A percentile compares a stretch with the other conserved stretches of the same genome.
These are phyloP conservation scores for Coemansia reversa DNA, from an alignment of 192 early-diverging fungal species.

Conservation along the genomic window DNA sequence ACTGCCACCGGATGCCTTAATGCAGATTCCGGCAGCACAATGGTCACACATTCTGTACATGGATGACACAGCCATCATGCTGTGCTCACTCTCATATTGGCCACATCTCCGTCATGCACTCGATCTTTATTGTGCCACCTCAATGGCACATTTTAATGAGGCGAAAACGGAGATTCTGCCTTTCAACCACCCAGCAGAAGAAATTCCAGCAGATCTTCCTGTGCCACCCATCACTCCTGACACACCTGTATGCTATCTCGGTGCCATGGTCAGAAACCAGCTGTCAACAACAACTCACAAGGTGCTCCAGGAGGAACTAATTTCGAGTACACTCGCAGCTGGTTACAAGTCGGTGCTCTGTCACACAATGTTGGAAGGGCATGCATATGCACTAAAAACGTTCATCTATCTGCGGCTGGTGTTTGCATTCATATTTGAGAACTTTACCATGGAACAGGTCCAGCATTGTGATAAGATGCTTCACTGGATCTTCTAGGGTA, in stretches of 20 bases:
- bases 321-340: not conserved
- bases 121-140: conserved; percentile 8
- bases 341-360: not conserved
- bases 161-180: conserved; percentile 9
- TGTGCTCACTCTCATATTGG: conserved; percentile 9
- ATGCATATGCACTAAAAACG: not conserved
- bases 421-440: conserved; percentile 9
- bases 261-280: not conserved
- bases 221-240: not conserved
- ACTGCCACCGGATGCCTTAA: not conserved
- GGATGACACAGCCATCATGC: too few species aligned
- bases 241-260: conserved; percentile 1
- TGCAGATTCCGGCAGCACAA: not conserved
- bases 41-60: conserved; percentile 15
- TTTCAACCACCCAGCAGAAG: conserved; percentile 1
- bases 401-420: conserved; percentile 6
- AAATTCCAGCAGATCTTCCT: not conserved
- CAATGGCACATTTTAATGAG: conserved; percentile 13
- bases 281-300: not conserved
- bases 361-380: not conserved
- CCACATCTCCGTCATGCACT: conserved; percentile 2
- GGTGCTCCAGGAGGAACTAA: not conserved
- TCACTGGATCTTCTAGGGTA: not conserved
- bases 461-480: not conserved
- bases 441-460: conserved; percentile 3